A percentile compares a stretch with the other conserved stretches of the same genome.
These are phyloP conservation scores for Ophiostoma ips DNA, from an alignment of 2,329 filamentous ascomycete genomes.

Conservation along the genomic window DNA sequence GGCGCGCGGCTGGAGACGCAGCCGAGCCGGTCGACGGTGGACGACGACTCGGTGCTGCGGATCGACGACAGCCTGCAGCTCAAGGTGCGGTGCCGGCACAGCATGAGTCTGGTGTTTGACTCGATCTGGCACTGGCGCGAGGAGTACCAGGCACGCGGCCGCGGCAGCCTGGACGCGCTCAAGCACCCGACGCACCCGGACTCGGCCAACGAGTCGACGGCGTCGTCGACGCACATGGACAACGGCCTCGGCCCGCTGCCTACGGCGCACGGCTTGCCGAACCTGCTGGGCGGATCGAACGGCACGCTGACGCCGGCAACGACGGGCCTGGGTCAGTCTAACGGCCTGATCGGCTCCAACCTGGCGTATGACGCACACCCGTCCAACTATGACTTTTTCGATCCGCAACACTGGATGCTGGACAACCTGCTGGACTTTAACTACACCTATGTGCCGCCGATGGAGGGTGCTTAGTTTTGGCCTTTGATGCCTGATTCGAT, in stretches of 20 bases:
- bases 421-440: conserved; percentile 75
- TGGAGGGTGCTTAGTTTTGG: conserved; percentile 31
- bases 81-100: conserved; percentile 71
- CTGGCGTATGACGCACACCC: conserved; percentile 44
- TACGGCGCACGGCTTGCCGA: conserved; percentile 28
- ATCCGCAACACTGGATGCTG: conserved; percentile 86
- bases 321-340: conserved; percentile 29
- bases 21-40: conserved; percentile 29
- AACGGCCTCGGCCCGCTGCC: conserved; percentile 36
- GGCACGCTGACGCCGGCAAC: conserved; percentile 39
- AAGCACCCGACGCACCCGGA: conserved; percentile 81
- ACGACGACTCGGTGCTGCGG: conserved; percentile 34
- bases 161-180: conserved; percentile 59
- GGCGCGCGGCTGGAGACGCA: conserved; percentile 40
- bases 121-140: conserved; percentile 78
- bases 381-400: conserved; percentile 65
- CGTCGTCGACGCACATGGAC: conserved; percentile 51
- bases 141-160: conserved; percentile 58
- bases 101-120: conserved; percentile 75
- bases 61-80: conserved; percentile 62
- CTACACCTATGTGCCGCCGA: conserved; percentile 40
- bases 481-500: no score
- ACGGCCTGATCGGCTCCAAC: conserved; percentile 31
- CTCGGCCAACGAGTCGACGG: conserved; percentile 58
- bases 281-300: conserved; percentile 33